phyloP scores from a whole-genome alignment of 2,329 filamentous ascomycete genomes.

The Beauveria sp. region DNA sequence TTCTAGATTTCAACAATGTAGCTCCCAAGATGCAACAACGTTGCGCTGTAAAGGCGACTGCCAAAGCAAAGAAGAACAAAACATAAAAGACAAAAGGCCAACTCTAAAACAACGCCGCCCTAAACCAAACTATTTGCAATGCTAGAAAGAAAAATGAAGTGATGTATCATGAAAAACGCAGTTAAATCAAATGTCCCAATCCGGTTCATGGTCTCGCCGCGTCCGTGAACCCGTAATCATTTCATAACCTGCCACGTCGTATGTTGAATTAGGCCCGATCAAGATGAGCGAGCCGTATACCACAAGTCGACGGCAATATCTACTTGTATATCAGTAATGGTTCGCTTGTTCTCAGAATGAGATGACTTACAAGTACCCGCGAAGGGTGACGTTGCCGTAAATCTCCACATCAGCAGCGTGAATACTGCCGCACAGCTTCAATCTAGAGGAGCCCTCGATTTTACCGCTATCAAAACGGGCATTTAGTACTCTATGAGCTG shows the following conservation, averaged over 20 bases:
- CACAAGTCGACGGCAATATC: conserved; percentile 34
- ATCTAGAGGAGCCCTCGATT: conserved; percentile 39
- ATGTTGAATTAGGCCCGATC: conserved; percentile 36
- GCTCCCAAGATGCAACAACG: not conserved
- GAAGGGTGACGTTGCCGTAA: conserved; percentile 38
- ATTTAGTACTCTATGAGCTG: not conserved
- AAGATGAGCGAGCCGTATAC: conserved; percentile 40
- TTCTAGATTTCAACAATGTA: no score
- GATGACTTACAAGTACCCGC: conserved; percentile 33
- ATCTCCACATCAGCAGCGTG: conserved; percentile 38
- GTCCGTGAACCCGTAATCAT: conserved; percentile 36
- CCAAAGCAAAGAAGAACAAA: not conserved
- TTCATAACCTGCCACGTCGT: conserved; percentile 34
- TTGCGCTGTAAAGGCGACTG: not conserved
- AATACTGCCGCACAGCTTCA: conserved; percentile 34
- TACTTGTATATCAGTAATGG: conserved; percentile 4
- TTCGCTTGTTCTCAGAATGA: not conserved
- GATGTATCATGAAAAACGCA: not conserved
- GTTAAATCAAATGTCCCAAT: conserved; percentile 28
- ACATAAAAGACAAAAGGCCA: no score
- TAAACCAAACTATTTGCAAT: not conserved
- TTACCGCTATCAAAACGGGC: conserved; percentile 27
- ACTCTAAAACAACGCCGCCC: not conserved
- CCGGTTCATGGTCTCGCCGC: conserved; percentile 32
- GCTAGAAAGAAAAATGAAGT: not conserved